A percentile compares a stretch with the other conserved stretches of the same genome.
Conservation (phyloP, 139 green algal species). For the Micractinium sp. region DNA sequence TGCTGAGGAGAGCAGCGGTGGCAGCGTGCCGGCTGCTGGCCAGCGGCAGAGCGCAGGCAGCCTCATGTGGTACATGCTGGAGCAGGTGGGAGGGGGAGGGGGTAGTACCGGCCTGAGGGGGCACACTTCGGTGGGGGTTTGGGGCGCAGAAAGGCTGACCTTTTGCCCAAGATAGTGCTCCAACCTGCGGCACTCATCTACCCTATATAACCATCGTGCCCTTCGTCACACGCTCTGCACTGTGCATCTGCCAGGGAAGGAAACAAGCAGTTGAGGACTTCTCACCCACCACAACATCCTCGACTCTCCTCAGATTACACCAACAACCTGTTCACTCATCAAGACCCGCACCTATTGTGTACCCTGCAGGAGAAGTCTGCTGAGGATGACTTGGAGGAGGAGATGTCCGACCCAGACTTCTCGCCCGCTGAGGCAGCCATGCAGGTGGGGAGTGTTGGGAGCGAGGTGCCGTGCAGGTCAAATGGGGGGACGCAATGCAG, state of each 20-base stretch:
- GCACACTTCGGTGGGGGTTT: not conserved
- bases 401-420: slow-evolving; percentile 15
- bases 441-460: not conserved
- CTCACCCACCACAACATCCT: no score
- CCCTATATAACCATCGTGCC: no score
- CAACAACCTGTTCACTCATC: no score
- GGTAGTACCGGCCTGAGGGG: not conserved
- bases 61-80: slow-evolving; percentile 34
- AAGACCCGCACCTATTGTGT: not conserved
- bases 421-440: not conserved
- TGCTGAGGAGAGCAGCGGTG: slow-evolving; percentile 10
- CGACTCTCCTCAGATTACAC: no score
- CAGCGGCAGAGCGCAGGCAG: slow-evolving; percentile 9
- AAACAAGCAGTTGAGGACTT: no score
- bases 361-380: slow-evolving; percentile 13
- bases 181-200: not conserved
- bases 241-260: no score
- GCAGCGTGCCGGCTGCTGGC: slow-evolving; percentile 10
- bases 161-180: not conserved
- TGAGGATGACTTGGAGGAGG: not conserved
- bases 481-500: not conserved
- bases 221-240: no score
- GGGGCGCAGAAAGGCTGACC: no score
- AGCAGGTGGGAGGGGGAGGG: slow-evolving; percentile 17
- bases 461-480: not conserved